These are phyloP conservation scores for Wallacemonas sp. DNA, from an alignment of 208 protist genomes.

Conservation along the genomic window DNA sequence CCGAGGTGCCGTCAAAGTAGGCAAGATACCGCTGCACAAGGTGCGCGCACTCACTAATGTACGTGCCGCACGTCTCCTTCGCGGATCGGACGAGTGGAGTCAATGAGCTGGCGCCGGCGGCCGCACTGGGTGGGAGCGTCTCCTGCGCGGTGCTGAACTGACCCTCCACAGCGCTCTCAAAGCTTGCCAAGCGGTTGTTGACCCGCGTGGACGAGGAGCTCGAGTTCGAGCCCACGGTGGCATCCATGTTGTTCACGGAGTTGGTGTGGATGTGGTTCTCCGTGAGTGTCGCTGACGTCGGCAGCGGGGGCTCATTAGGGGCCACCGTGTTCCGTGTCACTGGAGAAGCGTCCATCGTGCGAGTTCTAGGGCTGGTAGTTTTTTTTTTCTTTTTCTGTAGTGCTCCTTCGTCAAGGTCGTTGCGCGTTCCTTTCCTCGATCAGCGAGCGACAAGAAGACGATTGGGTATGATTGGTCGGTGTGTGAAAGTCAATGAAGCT, in stretches of 20 bases:
- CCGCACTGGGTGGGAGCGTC: too few species aligned
- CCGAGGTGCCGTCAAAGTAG: slow-evolving; percentile 23
- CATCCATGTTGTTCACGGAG: not conserved
- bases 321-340: not conserved
- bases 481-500: too few species aligned
- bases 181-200: slow-evolving; percentile 6
- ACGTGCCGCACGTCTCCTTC: not conserved
- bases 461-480: too few species aligned
- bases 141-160: not conserved
- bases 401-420: not conserved
- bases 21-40: slow-evolving; percentile 12
- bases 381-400: too few species aligned
- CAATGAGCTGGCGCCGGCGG: too few species aligned
- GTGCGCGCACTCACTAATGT: slow-evolving; percentile 11
- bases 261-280: slow-evolving; percentile 5
- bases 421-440: not conserved
- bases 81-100: not conserved
- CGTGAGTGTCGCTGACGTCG: not conserved
- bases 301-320: not conserved
- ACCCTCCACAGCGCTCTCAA: not conserved
- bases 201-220: slow-evolving; percentile 6
- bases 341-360: too few species aligned
- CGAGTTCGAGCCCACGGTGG: slow-evolving; percentile 2
- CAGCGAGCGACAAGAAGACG: not conserved
- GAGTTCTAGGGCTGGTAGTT: too few species aligned